Conservation (phyloP, 495 filamentous ascomycete genomes). For the Penicillium herquei region DNA sequence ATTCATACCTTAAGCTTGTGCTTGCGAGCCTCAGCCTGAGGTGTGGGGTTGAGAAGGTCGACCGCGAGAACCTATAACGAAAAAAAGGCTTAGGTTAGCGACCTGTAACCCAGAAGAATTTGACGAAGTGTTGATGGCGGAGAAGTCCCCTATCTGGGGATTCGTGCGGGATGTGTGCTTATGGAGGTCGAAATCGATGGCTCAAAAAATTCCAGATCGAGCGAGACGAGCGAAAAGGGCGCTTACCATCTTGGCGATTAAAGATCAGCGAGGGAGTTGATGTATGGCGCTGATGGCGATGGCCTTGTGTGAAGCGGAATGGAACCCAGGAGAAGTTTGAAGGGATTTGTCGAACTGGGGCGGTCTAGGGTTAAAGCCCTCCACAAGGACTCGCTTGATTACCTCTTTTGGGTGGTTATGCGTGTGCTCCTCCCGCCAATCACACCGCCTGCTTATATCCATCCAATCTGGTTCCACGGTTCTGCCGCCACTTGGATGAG, state of each 20-base stretch:
- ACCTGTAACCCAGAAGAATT: background rate
- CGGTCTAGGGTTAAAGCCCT: slow-evolving; percentile 38
- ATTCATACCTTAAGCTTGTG: slow-evolving; percentile 97
- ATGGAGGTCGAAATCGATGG: slow-evolving; percentile 8
- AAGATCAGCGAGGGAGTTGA: slow-evolving; percentile 48
- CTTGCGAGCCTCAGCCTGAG: slow-evolving; percentile 93
- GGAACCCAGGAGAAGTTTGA: slow-evolving; percentile 40
- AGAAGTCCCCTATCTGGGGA: background rate
- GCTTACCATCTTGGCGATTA: slow-evolving; percentile 51
- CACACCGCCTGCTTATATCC: slow-evolving; percentile 9
- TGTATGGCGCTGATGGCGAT: slow-evolving; percentile 52
- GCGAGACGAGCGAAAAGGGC: slow-evolving; percentile 8
- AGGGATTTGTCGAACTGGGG: slow-evolving; percentile 39
- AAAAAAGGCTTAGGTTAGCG: slow-evolving; percentile 17
- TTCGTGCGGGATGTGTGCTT: slow-evolving; percentile 1
- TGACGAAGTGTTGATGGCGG: background rate
- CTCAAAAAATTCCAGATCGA: slow-evolving; percentile 7
- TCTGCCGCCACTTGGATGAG: slow-evolving; percentile 6
- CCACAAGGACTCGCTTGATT: slow-evolving; percentile 33
- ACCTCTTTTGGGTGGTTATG: slow-evolving; percentile 19
- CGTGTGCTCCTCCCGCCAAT: slow-evolving; percentile 25
- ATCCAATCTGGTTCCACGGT: slow-evolving; percentile 1
- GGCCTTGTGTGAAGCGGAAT: slow-evolving; percentile 43
- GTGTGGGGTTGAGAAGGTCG: slow-evolving; percentile 98
- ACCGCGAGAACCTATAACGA: slow-evolving; percentile 91